Base-by-base conservation (phyloP, 371 early-diverging fungal species). In the Haplosporangium sp. region DNA sequence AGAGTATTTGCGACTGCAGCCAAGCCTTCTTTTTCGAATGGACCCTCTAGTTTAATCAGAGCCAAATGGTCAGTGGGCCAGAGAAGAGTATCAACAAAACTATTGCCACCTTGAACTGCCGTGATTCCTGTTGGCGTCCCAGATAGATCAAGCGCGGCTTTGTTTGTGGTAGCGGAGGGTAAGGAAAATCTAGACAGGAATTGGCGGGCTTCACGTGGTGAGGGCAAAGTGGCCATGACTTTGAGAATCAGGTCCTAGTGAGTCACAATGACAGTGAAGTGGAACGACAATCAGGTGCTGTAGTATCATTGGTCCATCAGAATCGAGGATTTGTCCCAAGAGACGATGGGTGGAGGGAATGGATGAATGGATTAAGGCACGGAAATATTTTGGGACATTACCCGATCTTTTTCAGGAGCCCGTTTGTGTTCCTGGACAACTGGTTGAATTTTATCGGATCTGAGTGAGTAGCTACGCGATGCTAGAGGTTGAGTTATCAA, bases 151-250 rank as follows among this genome's bases (percentile, higher is more conserved):
- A 20, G 45, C 37, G 57, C 52, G n/a, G 68, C 40, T 35, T 53
- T 48, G 66, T 77, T 20, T 72, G 57, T 13, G 67, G 79, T 56
- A 48, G 84, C 37, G 64, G 78, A 65, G 61, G 85, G 82, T 61
- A 77, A n/a, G 42, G 82, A 76, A 64, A 90, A 94, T 59, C 89
- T 88, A 60, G 90, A 90, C 35, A 94, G 79, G 65, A 93, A 95
- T 66, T 91, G 90, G 37, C 88, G 89, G 4, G 93, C 88, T 75
- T 95, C 96, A 47, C 94, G 89, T 61, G 90, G 92, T 44, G 94
- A 93, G 0, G 95, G 96, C 13, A 89, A 74, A 0, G 94, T 91
- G 67, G 88, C 88, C 83, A 91, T 87, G 50, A 89, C 77, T 62
- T 87, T 86, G 57, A 84, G 74, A 57, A 89, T 83, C 47, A 89